Conservation (phyloP, 257 asterid genomes). For the Euphrasia confusa region DNA sequence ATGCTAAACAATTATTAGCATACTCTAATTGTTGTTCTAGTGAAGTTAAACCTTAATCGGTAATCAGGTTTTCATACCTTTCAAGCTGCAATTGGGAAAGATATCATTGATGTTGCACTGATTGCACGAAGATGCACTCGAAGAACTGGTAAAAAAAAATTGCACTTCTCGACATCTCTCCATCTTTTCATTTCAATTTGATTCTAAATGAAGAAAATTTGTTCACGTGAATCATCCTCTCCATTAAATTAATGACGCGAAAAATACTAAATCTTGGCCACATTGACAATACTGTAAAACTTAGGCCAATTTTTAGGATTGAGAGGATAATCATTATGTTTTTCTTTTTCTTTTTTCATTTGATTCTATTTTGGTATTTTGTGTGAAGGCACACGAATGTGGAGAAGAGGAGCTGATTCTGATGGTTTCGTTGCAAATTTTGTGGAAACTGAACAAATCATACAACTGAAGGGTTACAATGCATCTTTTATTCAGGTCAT, state of each 20-base stretch:
- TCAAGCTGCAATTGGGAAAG: constrained; percentile 89
- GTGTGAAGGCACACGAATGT: constrained; percentile 85
- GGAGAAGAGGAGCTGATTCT: constrained; percentile 99
- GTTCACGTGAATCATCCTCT: not conserved
- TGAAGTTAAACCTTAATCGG: constrained; percentile 53
- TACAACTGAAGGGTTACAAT: constrained; percentile 58
- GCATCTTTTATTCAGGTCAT: constrained; percentile 86
- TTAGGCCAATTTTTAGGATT: not conserved
- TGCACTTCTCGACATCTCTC: constrained; percentile 20
- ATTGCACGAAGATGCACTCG: constrained; percentile 96
- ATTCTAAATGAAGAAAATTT: constrained; percentile 4
- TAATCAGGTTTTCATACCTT: constrained; percentile 75
- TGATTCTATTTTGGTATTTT: constrained; percentile 23
- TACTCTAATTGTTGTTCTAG: constrained; percentile 16
- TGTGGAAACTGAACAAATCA: constrained; percentile 86
- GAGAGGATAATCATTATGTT: not conserved
- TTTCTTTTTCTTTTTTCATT: constrained; percentile 3
- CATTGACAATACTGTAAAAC: not conserved
- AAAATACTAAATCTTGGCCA: constrained; percentile 3
- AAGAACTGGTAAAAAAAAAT: constrained; percentile 60
- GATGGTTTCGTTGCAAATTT: constrained; percentile 97
- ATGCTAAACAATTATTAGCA: constrained; percentile 21
- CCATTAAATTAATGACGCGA: not conserved
- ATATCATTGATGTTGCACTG: constrained; percentile 80
- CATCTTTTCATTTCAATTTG: constrained; percentile 15